Base-by-base conservation (phyloP, 768 basidiomycete species). In the Chalciporus sphaerocephalus region DNA sequence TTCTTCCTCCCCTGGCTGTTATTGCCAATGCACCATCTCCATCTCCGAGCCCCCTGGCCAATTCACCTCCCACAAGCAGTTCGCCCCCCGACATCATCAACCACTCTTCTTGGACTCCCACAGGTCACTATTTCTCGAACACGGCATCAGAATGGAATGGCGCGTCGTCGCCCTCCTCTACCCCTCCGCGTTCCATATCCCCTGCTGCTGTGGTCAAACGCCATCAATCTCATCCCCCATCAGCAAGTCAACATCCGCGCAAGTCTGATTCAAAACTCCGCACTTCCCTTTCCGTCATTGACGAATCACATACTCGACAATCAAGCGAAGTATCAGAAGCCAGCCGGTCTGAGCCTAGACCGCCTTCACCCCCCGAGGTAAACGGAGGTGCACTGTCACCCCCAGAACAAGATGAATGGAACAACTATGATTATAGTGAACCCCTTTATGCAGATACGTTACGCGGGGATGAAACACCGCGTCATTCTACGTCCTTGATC, bases 1-100 rank as follows among this genome's bases (percentile, higher is more conserved):
- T 96, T 49, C 76, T 97, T 2, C 83, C 91, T 5, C 93, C 94
- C 3, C 73, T 92, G 24, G 86, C 87, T 24, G 75, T 79, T 39
- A 82, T 90, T 47, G 83, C 85, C 71, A 78, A 79, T 32, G 69
- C 70, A 18, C 71, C 70, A n/a, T 80, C 85, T 6, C 68, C 83
- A 13, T 75, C 81, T 18, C 71, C 81, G 15, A 81, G 78, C 52
- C 79, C 85, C n/a, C 58, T 78, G 50, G 75, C 75, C 11, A 70
- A 68, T 46, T 76, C 47, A 47, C 74, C 44, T 52, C 74, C 33
- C 58, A 54, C 46, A 44, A 62, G 51, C 71, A 61, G 67, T 65
- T 71, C 48, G 37, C 71, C 50, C 22, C 66, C 51, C 46, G 54
- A 51, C 57, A 65, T 56, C 40, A 56, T 56, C n/a, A 66, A 66